Evolutionary conservation across 257 asterid genomes (phyloP), one percentile per base, ranked within the genome.

Genomic region (Oldenlandia corymbosa): DNA sequence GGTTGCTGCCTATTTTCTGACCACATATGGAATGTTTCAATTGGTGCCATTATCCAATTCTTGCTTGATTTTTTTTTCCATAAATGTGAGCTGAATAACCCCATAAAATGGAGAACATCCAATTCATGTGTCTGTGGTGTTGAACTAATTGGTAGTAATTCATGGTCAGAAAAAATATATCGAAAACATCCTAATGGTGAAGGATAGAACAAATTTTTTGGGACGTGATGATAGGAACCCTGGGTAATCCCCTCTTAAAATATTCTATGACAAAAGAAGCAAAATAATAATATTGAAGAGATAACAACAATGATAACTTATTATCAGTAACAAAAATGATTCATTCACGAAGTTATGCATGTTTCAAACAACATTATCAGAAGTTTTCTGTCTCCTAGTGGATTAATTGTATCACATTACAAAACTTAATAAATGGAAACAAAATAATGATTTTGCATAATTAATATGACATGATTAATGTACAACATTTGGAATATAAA

Each of bases 181-280:
- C 67, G n/a, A 88, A 76, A 55, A 7, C 49, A 73, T 86, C 95
- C 59, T 77, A 78, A 61, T 86, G 95, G 75, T 86, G 95, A 13
- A 86, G 79, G 94, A 81, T 34, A 75, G n/a, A 18, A 86, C 23
- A 0, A 83, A 78, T 28, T 32, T 63, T 36, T 73, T 75, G 3
- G 95, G 89, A 70, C 80, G 95, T 1, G 88, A 65, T 23, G 95
- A 85, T 42, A 88, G 8, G 62, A 74, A 85, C 0, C 95, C 95
- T 0, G 88, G 85, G 32, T 84, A 65, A 53, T 84, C 87, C 5
- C 91, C 87, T 6, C 72, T 83, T 23, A 87, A 41, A 82, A 82
- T 91, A 45, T 79, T 69, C 90, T 87, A 81, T 36, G n/a, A n/a
- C n/a, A 20, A 5, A n/a, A 18, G 1, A 50, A 50, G 0, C 14